A percentile compares a stretch with the other conserved stretches of the same genome.
Evolutionary conservation across 331 rosid genomes (phyloP).

Genomic region (Phaseolus coccineus): DNA sequence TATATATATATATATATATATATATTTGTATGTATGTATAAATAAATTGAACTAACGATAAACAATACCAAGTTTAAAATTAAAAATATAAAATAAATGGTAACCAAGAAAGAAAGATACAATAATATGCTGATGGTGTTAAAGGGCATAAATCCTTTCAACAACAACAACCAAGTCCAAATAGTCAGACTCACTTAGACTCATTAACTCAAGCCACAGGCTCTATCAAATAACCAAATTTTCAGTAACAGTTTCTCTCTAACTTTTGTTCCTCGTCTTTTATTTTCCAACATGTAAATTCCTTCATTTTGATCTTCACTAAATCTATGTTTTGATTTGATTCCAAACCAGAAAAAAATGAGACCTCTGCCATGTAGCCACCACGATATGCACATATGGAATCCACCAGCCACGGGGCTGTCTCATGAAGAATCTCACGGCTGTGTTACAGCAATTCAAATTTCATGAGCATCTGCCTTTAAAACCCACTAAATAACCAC

Average conservation of each 20-base stretch:
- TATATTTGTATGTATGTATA: too few relatives aligned
- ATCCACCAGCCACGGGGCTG: constrained; percentile 70
- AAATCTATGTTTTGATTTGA: background rate
- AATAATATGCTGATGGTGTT: background rate
- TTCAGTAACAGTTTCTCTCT: background rate
- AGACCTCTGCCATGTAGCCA: constrained; percentile 87
- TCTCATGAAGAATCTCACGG: constrained; percentile 85
- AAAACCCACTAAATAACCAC: constrained; percentile 23
- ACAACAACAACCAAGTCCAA: constrained; percentile 2
- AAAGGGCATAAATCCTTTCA: background rate
- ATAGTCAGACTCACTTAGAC: background rate
- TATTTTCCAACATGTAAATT: background rate
- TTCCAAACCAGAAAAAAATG: background rate
- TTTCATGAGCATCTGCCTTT: constrained; percentile 35
- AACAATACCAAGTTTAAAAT: constrained; percentile 2
- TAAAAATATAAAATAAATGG: background rate
- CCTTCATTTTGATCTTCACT: background rate
- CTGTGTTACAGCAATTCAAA: constrained; percentile 52
- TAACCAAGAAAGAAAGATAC: background rate
- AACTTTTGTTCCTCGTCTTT: background rate
- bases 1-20: too few relatives aligned
- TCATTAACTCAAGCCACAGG: background rate
- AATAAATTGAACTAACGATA: background rate
- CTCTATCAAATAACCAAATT: background rate
- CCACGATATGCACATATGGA: constrained; percentile 84